Base-by-base conservation (phyloP, 1,284 basidiomycete genomes). In the Cutaneotrichosporon arboriforme region DNA sequence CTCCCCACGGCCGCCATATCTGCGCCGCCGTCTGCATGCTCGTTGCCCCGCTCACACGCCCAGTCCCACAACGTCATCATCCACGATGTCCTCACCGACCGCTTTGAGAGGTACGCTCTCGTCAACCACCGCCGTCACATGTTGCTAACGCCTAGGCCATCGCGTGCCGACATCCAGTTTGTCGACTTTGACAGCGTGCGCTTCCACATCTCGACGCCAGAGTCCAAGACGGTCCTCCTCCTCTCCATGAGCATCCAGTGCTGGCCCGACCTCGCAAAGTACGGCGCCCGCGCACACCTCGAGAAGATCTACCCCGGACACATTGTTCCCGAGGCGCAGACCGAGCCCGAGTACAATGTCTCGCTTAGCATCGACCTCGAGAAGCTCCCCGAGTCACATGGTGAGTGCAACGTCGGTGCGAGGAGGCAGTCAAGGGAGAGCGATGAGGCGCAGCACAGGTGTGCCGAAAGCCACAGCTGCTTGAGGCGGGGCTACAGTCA, bases 121-220 rank as follows among this genome's bases (percentile, higher is more conserved):
- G 17, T 12, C 17, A 14, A 14, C 37, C 18, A n/a, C 14, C 23
- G 10, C 5, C 26, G 7, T 31, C 26, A 10, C 7, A 31, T 10
- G 26, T 31, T 20, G 14, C 46, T 46, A 33, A 49, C 51, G 38
- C 8, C 73, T 31, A 96, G 91, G 70, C 90, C 93, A 14, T 83
- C 86, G 4, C 84, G 88, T 18, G 81, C 96, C 57, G 96, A 98
- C 77, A 87, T 97, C 56, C 84, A 89, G 57, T 97, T 98, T 65
- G 93, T 97, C 51, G 94, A 98, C 77, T 98, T 92, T 69, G 96
- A 99, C 76, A 88, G 90, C 47, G 93, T 98, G 49, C 83, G 91
- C 45, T 98, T 97, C 77, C 92, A 88, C 72, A 76, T 98, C 49
- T 88, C 88, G 12, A 92, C 90, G 0, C 86, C 87, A 3, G 84